These are phyloP conservation scores for Kregervanrija delftensis DNA, from an alignment of 805 yeast genomes.

Conservation along the genomic window DNA sequence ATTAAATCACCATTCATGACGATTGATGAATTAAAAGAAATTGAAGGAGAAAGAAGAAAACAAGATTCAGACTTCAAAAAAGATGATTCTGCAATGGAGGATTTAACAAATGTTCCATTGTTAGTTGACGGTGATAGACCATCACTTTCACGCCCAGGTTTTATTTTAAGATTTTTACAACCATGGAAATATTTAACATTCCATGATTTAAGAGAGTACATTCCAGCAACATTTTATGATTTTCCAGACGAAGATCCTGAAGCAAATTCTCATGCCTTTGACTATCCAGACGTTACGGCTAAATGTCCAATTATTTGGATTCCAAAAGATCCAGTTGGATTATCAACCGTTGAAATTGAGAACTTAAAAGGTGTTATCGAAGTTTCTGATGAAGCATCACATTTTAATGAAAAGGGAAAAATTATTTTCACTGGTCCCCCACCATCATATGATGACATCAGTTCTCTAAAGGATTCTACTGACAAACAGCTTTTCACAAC, in stretches of 20 bases:
- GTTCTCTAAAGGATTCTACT: background rate
- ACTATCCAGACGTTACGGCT: conserved; percentile 66
- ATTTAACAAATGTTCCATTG: conserved; percentile 39
- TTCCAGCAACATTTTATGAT: conserved; percentile 55
- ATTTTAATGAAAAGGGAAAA: conserved; percentile 44
- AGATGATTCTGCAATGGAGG: background rate
- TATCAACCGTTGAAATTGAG: conserved; percentile 55
- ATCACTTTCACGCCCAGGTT: conserved; percentile 12
- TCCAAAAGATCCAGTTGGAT: conserved; percentile 84
- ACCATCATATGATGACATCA: conserved; percentile 25
- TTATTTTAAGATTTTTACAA: conserved; percentile 37
- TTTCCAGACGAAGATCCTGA: conserved; percentile 36
- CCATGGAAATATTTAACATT: conserved; percentile 50
- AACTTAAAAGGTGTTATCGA: conserved; percentile 48
- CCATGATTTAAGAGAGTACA: conserved; percentile 38
- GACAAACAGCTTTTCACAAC: background rate
- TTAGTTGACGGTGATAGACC: conserved; percentile 58
- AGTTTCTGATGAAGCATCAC: conserved; percentile 63
- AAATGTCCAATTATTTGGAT: conserved; percentile 81
- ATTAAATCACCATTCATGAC: conserved; percentile 14
- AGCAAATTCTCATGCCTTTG: conserved; percentile 59
- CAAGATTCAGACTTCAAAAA: conserved; percentile 3
- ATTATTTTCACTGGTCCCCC: conserved; percentile 45
- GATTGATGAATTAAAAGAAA: conserved; percentile 8
- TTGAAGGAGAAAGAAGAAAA: conserved; percentile 5